Evolutionary conservation across 2,329 filamentous ascomycete genomes (phyloP), one percentile per base, ranked within the genome.

Genomic region (Teratosphaeria pseudoeucalypti): DNA sequence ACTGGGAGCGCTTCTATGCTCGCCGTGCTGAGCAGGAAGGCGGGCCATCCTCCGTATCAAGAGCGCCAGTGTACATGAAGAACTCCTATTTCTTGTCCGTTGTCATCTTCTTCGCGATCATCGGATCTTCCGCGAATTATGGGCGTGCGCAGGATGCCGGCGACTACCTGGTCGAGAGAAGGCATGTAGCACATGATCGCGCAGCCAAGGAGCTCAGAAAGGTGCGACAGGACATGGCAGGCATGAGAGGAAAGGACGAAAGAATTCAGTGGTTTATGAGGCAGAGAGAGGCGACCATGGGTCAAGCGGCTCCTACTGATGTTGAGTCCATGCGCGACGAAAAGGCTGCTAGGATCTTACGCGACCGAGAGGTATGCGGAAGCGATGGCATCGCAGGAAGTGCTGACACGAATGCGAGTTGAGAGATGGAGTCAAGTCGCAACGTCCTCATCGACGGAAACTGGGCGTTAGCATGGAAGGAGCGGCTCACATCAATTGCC

Each of bases 1-100:
- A 99, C 71, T 95, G 91, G 90, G 89, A 95, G 74, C 80, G 80
- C 55, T 95, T 88, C 86, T 82, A 89, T 66, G 78, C 84, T 37
- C 73, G 69, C 68, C 53, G 53, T 10, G 53, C 53, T 62, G 71
- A 70, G 60, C 61, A n/a, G 54, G 54, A 29, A 58, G 63, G 67
- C 73, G 68, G 72, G 72, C 29, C 39, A 14, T 19, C 60, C 10
- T 63, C 76, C 74, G 63, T 58, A 64, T 75, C 65, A 23, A 52
- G 68, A 68, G 75, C 80, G 63, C 81, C 82, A 0, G 66, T 85
- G 57, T 88, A 85, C 73, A 85, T 92, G 75, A 89, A 87, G 60
- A 95, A 96, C 69, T 84, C 85, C 52, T 81, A 85, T 12, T 97
- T 97, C 70, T 82, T 87, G 7, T 78, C 83, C 6, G 74, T 95